Percentiles rank a stretch among this genome's conserved stretches.
Evolutionary conservation across 768 basidiomycete genomes (phyloP).

Genomic region (Boletus sp.): DNA sequence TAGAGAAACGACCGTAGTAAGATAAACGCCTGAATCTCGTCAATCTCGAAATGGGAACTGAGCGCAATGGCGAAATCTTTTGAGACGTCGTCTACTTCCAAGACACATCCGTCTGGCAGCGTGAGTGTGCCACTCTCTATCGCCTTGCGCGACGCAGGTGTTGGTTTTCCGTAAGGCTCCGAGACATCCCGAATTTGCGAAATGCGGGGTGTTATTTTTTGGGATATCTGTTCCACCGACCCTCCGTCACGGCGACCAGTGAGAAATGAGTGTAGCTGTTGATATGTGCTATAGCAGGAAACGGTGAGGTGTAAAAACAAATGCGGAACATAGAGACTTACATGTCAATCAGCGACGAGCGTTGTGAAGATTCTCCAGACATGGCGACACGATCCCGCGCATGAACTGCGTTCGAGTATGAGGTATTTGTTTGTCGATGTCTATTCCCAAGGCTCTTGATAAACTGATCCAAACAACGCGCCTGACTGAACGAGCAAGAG

Average conservation of each 20-base stretch:
- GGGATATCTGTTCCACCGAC: constrained; percentile 53
- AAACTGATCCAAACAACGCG: constrained; percentile 19
- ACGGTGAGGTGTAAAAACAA: not conserved
- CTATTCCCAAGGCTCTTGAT: constrained; percentile 22
- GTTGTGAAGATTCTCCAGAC: constrained; percentile 48
- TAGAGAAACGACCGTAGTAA: constrained; percentile 76
- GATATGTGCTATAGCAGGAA: constrained; percentile 49
- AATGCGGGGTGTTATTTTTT: constrained; percentile 56
- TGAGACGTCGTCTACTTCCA: constrained; percentile 65
- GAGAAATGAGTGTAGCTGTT: constrained; percentile 58
- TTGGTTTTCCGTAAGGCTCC: constrained; percentile 70
- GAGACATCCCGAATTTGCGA: constrained; percentile 52
- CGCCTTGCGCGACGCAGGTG: constrained; percentile 59
- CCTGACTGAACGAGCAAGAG: too few species aligned
- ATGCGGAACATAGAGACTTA: constrained; percentile 21
- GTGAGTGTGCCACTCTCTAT: constrained; percentile 66
- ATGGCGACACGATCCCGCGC: constrained; percentile 25
- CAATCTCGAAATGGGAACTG: constrained; percentile 69
- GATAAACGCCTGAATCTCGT: constrained; percentile 74
- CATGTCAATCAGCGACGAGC: constrained; percentile 73
- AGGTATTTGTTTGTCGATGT: constrained; percentile 23
- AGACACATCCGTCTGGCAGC: constrained; percentile 59
- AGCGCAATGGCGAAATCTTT: constrained; percentile 70
- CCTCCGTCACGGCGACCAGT: constrained; percentile 58
- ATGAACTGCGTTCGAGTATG: constrained; percentile 2